Percentiles rank a stretch among this genome's conserved stretches.
phyloP scores from a whole-genome alignment of 352 stramenopile genomes.

The Globisporangium cystogenes region DNA sequence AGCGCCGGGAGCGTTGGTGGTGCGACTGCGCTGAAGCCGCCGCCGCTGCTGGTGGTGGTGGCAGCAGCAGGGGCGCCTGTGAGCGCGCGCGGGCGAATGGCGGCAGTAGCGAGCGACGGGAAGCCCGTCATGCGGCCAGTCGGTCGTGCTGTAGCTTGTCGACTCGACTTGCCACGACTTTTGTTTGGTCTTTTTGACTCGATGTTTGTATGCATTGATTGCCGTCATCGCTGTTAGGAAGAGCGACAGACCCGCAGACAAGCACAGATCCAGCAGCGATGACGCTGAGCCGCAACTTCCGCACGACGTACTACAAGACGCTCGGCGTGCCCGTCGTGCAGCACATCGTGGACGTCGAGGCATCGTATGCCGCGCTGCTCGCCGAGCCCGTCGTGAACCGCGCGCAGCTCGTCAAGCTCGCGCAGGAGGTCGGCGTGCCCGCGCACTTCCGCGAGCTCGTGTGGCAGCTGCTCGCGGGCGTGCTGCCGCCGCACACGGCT shows the following conservation, averaged over 20 bases:
- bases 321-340: constrained; percentile 79
- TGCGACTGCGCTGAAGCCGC: neutral
- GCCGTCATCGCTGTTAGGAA: neutral
- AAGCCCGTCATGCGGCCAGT: neutral
- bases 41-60: neutral
- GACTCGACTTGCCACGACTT: no score
- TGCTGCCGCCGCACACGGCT: constrained; percentile 47
- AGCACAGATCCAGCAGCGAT: no score
- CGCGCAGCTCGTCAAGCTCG: constrained; percentile 62
- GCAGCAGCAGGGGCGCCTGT: neutral
- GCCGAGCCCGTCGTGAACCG: constrained; percentile 50
- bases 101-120: neutral
- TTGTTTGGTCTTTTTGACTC: no score
- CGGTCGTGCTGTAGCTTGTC: no score
- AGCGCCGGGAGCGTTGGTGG: neutral
- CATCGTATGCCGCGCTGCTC: constrained; percentile 65
- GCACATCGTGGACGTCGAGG: constrained; percentile 77
- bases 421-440: constrained; percentile 66
- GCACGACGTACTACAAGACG: constrained; percentile 87
- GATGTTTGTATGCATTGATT: constrained; percentile 1
- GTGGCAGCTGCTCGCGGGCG: constrained; percentile 55
- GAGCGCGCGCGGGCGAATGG: neutral
- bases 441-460: constrained; percentile 38
- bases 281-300: constrained; percentile 73
- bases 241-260: no score